A percentile compares a stretch with the other conserved stretches of the same genome.
These are phyloP conservation scores for Acacia melanoxylon DNA, from an alignment of 306 rosid genomes.

Conservation along the genomic window DNA sequence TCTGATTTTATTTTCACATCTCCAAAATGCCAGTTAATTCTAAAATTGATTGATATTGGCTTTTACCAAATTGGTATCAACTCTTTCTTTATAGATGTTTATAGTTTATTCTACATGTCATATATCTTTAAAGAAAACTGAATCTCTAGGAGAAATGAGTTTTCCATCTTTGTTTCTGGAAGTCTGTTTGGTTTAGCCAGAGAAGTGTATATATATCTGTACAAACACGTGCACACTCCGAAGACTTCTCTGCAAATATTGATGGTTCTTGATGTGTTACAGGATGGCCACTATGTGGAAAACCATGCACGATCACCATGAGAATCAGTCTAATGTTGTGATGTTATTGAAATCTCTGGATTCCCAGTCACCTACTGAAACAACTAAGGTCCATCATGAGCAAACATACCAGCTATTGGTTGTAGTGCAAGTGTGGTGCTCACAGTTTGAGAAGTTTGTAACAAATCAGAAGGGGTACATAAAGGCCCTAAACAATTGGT, in stretches of 20 bases:
- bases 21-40: constrained; percentile 14
- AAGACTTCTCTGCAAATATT: constrained; percentile 18
- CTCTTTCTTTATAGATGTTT: background rate
- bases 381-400: constrained; percentile 81
- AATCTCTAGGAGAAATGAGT: background rate
- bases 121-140: background rate
- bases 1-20: background rate
- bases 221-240: background rate
- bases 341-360: constrained; percentile 49
- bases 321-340: constrained; percentile 48
- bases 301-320: constrained; percentile 57
- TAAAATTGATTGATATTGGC: constrained; percentile 5
- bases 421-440: constrained; percentile 79
- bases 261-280: constrained; percentile 36
- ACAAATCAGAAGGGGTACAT: constrained; percentile 71
- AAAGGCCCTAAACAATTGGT: constrained; percentile 67
- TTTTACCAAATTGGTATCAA: background rate
- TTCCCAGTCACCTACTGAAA: constrained; percentile 76
- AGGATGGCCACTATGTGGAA: constrained; percentile 94
- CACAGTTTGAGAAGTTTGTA: constrained; percentile 65
- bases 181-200: constrained; percentile 20
- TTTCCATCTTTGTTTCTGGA: constrained; percentile 10
- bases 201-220: background rate
- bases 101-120: background rate
- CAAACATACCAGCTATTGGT: constrained; percentile 64